Evolutionary conservation across 2,329 filamentous ascomycete genomes (phyloP), one percentile per base, ranked within the genome.

Genomic region (Ophiocordyceps australis): DNA sequence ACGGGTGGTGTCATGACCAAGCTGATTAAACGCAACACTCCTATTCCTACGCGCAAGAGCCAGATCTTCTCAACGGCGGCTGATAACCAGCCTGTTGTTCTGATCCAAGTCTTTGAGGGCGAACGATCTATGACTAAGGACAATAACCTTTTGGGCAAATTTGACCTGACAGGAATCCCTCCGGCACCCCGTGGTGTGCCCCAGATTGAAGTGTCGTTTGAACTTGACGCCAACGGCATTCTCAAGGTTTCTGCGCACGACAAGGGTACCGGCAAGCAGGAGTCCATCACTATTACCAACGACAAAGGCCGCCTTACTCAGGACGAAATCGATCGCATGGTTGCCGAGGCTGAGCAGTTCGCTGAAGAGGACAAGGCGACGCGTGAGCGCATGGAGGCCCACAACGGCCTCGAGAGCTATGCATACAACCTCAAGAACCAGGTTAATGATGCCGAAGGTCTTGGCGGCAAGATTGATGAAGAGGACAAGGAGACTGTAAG

Each of bases 381-480:
- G 47, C 82, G 83, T 51, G 81, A 89, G 64, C 85, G 85, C 62
- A 93, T 98, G 42, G 85, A 94, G 65, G 77, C 85, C 42, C 78
- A 86, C 50, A 95, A 98, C 60, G 73, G 75, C 42, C 78, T 98
- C 34, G 89, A 98, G 74, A 95, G 95, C 74, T 98, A 95, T 61
- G 83, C 83, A 41, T 95, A 92, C 73, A 86, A 70, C 64, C 65
- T 98, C 43, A 95, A 95, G 80, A 95, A 93, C 78, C 89, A 95
- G 67, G 76, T 83, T 63, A 86, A 85, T 54, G 89, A 98, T 37
- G 79, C 92, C 42, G 83, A 94, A 36, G 89, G 86, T 54, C 80
- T 95, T 33, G 86, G 86, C 57, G 82, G 85, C 61, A 94, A 95
- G 80, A 89, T 98, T 45, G 81, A 89, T 36, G 86, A 93, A 28